phyloP scores from a whole-genome alignment of 345 rosid species.

The Erucastrum elatum region DNA sequence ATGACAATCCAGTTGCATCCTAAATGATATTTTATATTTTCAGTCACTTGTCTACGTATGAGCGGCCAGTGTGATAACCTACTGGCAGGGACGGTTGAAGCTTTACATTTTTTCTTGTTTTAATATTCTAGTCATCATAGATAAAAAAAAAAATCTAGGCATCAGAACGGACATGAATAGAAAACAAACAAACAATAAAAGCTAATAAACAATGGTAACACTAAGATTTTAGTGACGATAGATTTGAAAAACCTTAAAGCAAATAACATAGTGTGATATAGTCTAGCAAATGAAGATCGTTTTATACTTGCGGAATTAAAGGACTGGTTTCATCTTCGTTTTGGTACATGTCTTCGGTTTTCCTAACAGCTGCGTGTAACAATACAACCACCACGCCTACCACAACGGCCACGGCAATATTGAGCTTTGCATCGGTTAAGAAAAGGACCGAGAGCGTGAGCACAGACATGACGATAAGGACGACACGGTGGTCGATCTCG shows the following conservation, averaged over 20 bases:
- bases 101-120: background rate
- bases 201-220: background rate
- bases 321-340: slow-evolving; percentile 55
- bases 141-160: background rate
- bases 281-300: background rate
- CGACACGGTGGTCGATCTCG: slow-evolving; percentile 62
- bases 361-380: slow-evolving; percentile 68
- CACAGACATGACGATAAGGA: slow-evolving; percentile 51
- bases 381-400: slow-evolving; percentile 49
- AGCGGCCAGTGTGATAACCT: too few species aligned
- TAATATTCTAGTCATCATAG: background rate
- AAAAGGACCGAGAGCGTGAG: slow-evolving; percentile 63
- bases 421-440: slow-evolving; percentile 61
- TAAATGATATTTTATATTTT: too few species aligned
- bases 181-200: background rate
- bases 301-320: slow-evolving; percentile 20
- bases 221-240: background rate
- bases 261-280: background rate
- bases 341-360: slow-evolving; percentile 57
- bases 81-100: too few species aligned
- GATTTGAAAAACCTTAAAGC: background rate
- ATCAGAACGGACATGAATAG: background rate
- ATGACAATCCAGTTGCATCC: too few species aligned
- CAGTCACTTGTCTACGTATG: too few species aligned
- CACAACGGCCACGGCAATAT: slow-evolving; percentile 59